Conservation (phyloP, 2,329 filamentous ascomycete species). For the Alternaria longipes region DNA sequence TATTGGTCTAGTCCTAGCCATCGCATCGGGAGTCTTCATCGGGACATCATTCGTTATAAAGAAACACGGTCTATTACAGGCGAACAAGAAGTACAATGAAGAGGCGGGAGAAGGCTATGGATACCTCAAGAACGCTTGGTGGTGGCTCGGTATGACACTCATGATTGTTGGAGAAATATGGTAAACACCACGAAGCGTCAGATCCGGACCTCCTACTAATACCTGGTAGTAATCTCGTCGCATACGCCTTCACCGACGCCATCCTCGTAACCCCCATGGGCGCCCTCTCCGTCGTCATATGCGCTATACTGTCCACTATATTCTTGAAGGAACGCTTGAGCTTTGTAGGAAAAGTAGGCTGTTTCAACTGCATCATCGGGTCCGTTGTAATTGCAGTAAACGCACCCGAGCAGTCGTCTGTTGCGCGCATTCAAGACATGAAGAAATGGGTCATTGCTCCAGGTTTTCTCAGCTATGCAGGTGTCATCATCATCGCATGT, state of each 20-base stretch:
- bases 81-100: slow-evolving; percentile 96
- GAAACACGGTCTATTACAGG: slow-evolving; percentile 88
- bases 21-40: slow-evolving; percentile 91
- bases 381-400: slow-evolving; percentile 95
- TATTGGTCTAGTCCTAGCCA: slow-evolving; percentile 84
- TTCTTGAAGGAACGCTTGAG: slow-evolving; percentile 95
- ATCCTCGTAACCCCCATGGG: slow-evolving; percentile 94
- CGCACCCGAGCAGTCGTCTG: slow-evolving; percentile 84
- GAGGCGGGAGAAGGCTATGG: slow-evolving; percentile 96
- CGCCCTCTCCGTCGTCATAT: slow-evolving; percentile 90
- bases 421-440: slow-evolving; percentile 91
- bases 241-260: slow-evolving; percentile 95
- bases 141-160: slow-evolving; percentile 95
- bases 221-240: slow-evolving; percentile 79
- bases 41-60: slow-evolving; percentile 95
- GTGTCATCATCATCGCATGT: slow-evolving; percentile 80
- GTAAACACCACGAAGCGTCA: slow-evolving; percentile 3
- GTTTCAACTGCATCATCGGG: slow-evolving; percentile 93
- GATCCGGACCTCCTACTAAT: slow-evolving; percentile 50
- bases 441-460: slow-evolving; percentile 85
- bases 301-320: slow-evolving; percentile 88
- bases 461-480: slow-evolving; percentile 85
- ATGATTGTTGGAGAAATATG: slow-evolving; percentile 96
- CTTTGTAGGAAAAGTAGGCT: slow-evolving; percentile 94
- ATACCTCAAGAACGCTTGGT: slow-evolving; percentile 92